phyloP scores from a whole-genome alignment of 1,284 basidiomycete genomes.

The Sporisorium exsertum region DNA sequence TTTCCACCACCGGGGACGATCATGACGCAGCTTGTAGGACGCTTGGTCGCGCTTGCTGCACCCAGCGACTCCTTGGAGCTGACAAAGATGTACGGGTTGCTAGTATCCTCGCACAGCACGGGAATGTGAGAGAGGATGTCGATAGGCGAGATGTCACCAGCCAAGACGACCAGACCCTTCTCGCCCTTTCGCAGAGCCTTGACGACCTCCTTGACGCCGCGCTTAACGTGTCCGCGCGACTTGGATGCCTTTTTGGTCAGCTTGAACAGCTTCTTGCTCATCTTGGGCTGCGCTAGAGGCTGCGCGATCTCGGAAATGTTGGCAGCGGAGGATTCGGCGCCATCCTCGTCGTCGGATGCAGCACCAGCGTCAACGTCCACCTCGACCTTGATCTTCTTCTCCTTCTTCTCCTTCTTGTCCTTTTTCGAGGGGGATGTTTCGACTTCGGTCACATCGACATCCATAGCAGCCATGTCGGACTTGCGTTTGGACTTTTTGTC shows the following conservation, averaged over 20 bases:
- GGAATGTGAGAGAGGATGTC: slow-evolving; percentile 98
- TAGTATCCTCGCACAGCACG: slow-evolving; percentile 91
- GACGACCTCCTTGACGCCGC: slow-evolving; percentile 69
- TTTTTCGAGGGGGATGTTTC: slow-evolving; percentile 44
- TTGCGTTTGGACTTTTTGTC: slow-evolving; percentile 61
- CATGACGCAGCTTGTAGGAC: slow-evolving; percentile 98
- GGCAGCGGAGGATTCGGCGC: slow-evolving; percentile 11
- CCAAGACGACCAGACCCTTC: slow-evolving; percentile 81
- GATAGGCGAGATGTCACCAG: slow-evolving; percentile 96
- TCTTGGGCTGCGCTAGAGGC: slow-evolving; percentile 62
- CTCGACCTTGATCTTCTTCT: slow-evolving; percentile 47
- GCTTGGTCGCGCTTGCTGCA: slow-evolving; percentile 93
- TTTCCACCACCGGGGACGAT: slow-evolving; percentile 75
- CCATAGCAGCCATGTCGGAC: slow-evolving; percentile 54
- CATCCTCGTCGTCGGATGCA: slow-evolving; percentile 50
- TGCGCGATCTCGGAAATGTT: slow-evolving; percentile 62
- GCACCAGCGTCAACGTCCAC: slow-evolving; percentile 23
- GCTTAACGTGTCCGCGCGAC: slow-evolving; percentile 67
- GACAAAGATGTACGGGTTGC: slow-evolving; percentile 85
- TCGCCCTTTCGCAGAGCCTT: slow-evolving; percentile 67
- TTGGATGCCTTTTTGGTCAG: slow-evolving; percentile 69
- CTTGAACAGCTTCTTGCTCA: slow-evolving; percentile 68
- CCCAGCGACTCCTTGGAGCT: slow-evolving; percentile 80
- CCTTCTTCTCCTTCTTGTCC: slow-evolving; percentile 61
- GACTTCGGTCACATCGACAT: slow-evolving; percentile 33